Evolutionary conservation across 306 rosid genomes (phyloP).

Genomic region (Carpinus viminea): DNA sequence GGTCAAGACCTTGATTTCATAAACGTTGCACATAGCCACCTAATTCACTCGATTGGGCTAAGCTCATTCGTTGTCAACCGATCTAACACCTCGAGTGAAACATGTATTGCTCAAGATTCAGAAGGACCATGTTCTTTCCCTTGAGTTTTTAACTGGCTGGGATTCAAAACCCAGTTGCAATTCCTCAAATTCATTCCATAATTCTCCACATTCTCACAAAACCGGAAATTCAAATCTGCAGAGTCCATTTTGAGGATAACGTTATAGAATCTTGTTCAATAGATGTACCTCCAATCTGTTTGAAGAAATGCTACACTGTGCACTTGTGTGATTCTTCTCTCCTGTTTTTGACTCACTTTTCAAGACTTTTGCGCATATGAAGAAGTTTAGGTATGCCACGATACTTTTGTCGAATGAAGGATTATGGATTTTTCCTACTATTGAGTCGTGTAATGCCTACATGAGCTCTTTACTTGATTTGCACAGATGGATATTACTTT

Average conservation of each 20-base stretch:
- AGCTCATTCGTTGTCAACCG: no score
- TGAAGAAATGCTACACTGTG: conserved; percentile 52
- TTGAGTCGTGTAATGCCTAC: conserved; percentile 76
- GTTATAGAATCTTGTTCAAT: conserved; percentile 33
- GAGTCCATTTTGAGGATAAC: conserved; percentile 49
- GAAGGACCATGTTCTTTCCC: conserved; percentile 68
- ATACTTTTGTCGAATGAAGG: conserved; percentile 66
- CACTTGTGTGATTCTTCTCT: conserved; percentile 68
- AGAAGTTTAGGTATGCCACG: conserved; percentile 61
- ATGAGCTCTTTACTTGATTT: conserved; percentile 62
- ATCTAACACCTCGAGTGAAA: conserved; percentile 36
- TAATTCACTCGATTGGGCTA: no score
- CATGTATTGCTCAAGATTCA: conserved; percentile 59
- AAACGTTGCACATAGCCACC: conserved; percentile 61
- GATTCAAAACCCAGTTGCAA: no score
- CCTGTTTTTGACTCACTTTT: conserved; percentile 70
- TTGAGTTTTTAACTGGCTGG: conserved; percentile 70
- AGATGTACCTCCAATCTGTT: conserved; percentile 54
- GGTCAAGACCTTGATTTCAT: conserved; percentile 13
- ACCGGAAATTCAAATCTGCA: conserved; percentile 53
- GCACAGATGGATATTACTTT: conserved; percentile 57
- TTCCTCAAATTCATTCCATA: no score
- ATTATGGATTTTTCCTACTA: conserved; percentile 61
- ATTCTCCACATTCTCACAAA: no score
- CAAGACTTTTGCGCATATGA: conserved; percentile 70